These are phyloP conservation scores for Monilinia laxa DNA, from an alignment of 2,329 filamentous ascomycete genomes.

Conservation along the genomic window DNA sequence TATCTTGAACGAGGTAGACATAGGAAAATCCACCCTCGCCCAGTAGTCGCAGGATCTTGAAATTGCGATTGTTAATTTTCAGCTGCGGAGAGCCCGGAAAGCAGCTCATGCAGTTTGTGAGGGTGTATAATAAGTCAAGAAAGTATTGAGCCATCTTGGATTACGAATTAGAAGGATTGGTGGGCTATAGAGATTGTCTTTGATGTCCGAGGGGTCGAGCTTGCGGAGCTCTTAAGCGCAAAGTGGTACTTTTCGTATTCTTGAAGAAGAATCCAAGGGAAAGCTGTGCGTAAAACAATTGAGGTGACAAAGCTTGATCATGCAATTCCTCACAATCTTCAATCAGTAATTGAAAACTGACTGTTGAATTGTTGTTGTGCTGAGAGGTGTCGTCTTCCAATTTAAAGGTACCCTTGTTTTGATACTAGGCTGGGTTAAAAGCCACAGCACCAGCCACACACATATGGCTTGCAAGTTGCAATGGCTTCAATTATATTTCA, in stretches of 20 bases:
- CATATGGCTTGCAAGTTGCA: background rate
- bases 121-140: conserved; percentile 83
- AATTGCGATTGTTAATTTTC: conserved; percentile 91
- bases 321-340: background rate
- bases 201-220: conserved; percentile 10
- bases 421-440: background rate
- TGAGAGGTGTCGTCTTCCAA: conserved; percentile 11
- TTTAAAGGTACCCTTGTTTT: background rate
- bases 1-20: conserved; percentile 97
- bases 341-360: background rate
- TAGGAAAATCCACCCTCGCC: conserved; percentile 99
- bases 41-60: conserved; percentile 91
- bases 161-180: background rate
- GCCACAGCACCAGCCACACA: background rate
- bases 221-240: conserved; percentile 11
- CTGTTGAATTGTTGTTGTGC: background rate
- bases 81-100: conserved; percentile 92
- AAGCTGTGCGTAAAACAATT: background rate
- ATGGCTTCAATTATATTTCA: no score
- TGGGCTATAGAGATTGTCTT: background rate
- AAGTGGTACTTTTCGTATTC: conserved; percentile 9
- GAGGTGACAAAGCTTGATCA: background rate
- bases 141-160: conserved; percentile 74
- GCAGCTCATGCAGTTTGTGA: conserved; percentile 94
- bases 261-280: background rate